Evolutionary conservation across 371 early-diverging fungal species (phyloP).

Genomic region (Massospora cicadina): DNA sequence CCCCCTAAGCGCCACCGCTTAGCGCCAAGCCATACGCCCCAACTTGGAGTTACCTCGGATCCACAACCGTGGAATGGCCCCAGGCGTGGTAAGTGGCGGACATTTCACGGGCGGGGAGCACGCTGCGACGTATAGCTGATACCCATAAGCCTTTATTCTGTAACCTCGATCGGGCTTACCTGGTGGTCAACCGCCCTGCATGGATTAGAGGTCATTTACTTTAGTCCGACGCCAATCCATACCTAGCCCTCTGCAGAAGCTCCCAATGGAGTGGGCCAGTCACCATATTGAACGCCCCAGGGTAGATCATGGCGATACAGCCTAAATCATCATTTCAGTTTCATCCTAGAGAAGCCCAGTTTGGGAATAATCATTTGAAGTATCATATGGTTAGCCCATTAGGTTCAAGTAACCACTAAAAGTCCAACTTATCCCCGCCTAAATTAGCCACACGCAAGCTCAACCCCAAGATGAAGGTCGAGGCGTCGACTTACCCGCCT

Average conservation of each 20-base stretch:
- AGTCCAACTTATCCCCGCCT: neutral
- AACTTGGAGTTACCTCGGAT: slow-evolving; percentile 34
- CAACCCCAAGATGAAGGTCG: neutral
- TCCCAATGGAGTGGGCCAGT: slow-evolving; percentile 95
- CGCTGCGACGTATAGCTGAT: slow-evolving; percentile 63
- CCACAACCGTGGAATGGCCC: slow-evolving; percentile 86
- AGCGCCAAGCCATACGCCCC: neutral
- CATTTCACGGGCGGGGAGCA: slow-evolving; percentile 79
- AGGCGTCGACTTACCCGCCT: slow-evolving; percentile 26
- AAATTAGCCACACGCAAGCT: too few relatives aligned
- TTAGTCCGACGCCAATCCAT: slow-evolving; percentile 17
- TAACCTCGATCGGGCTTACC: slow-evolving; percentile 6
- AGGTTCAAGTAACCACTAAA: neutral
- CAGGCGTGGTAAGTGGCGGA: slow-evolving; percentile 69
- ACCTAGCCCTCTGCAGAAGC: slow-evolving; percentile 67
- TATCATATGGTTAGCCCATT: neutral
- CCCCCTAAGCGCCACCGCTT: slow-evolving; percentile 21
- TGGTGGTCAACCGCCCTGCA: slow-evolving; percentile 44
- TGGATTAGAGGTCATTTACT: slow-evolving; percentile 16
- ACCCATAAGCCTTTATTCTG: slow-evolving; percentile 11
- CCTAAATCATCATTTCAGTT: too few relatives aligned
- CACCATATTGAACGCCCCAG: slow-evolving; percentile 89
- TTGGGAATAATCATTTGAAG: neutral
- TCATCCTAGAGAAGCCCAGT: neutral
- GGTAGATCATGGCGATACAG: slow-evolving; percentile 86